Percentiles rank a stretch among this genome's conserved stretches.
phyloP scores from a whole-genome alignment of 2,329 filamentous ascomycete species.

The Curvularia sp. region DNA sequence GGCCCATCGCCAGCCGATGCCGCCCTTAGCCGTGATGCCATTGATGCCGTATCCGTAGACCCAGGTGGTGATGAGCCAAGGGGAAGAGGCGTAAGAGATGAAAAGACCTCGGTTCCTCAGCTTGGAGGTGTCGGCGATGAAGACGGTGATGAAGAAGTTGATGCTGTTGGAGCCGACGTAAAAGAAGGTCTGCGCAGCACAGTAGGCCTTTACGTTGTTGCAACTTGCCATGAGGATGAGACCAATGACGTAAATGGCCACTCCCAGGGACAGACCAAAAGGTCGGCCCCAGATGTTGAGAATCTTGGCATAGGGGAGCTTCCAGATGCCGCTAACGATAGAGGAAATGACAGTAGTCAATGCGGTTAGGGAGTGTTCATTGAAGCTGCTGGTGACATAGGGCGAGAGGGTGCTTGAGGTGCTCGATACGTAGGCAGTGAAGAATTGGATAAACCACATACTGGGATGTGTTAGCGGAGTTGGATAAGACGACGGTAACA shows the following conservation, averaged over 20 bases:
- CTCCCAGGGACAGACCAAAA: slow-evolving; percentile 47
- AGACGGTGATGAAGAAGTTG: slow-evolving; percentile 68
- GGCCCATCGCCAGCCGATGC: slow-evolving; percentile 69
- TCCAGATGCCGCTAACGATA: slow-evolving; percentile 51
- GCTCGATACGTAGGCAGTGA: slow-evolving; percentile 57
- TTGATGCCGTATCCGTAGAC: slow-evolving; percentile 38
- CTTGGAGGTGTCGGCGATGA: slow-evolving; percentile 72
- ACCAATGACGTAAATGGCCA: slow-evolving; percentile 41
- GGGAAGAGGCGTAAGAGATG: slow-evolving; percentile 57
- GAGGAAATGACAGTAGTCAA: slow-evolving; percentile 50
- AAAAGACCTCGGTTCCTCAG: slow-evolving; percentile 69
- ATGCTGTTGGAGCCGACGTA: slow-evolving; percentile 67
- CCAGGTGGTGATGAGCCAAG: slow-evolving; percentile 46
- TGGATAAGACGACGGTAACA: not conserved
- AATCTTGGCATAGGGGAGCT: slow-evolving; percentile 54
- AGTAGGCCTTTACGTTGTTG: slow-evolving; percentile 67
- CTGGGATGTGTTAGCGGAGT: slow-evolving; percentile 27
- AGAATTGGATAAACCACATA: slow-evolving; percentile 54
- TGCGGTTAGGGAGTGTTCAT: slow-evolving; percentile 48
- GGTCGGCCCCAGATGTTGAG: slow-evolving; percentile 55
- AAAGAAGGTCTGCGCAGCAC: slow-evolving; percentile 72
- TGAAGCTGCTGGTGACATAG: slow-evolving; percentile 53
- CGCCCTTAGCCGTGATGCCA: slow-evolving; percentile 54
- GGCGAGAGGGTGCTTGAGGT: slow-evolving; percentile 51
- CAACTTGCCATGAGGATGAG: slow-evolving; percentile 74